A percentile compares a stretch with the other conserved stretches of the same genome.
Conservation (phyloP, 1,284 basidiomycete genomes). For the Tylopilus sp. region DNA sequence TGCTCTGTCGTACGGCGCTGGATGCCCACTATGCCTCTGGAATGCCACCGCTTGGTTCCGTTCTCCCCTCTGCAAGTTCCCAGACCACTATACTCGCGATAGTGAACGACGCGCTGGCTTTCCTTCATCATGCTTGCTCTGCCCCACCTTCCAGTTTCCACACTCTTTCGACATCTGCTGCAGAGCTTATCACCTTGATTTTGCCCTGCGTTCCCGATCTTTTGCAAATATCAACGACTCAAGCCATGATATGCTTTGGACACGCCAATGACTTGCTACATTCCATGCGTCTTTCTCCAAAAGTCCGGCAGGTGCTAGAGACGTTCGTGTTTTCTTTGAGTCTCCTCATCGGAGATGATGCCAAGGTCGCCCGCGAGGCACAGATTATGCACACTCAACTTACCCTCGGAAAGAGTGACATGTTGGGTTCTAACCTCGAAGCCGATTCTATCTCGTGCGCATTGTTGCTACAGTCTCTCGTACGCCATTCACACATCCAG, state of each 20-base stretch:
- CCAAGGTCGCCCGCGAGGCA: conserved; percentile 59
- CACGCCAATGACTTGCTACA: conserved; percentile 56
- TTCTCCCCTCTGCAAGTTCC: conserved; percentile 48
- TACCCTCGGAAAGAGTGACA: conserved; percentile 53
- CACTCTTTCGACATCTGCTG: conserved; percentile 54
- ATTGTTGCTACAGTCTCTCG: conserved; percentile 56
- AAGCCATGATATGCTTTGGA: conserved; percentile 52
- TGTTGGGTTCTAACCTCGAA: conserved; percentile 53
- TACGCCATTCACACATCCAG: conserved; percentile 31
- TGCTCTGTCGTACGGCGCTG: conserved; percentile 60
- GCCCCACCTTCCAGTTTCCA: conserved; percentile 61
- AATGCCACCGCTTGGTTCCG: conserved; percentile 47
- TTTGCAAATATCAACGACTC: conserved; percentile 54
- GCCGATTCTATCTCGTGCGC: conserved; percentile 62
- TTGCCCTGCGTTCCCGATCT: conserved; percentile 57
- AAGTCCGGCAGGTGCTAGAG: conserved; percentile 56
- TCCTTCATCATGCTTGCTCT: conserved; percentile 54
- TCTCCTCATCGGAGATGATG: conserved; percentile 60
- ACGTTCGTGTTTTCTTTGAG: conserved; percentile 55
- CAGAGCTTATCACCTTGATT: conserved; percentile 58
- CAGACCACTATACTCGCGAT: conserved; percentile 47
- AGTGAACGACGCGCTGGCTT: conserved; percentile 55
- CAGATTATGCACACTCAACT: conserved; percentile 68
- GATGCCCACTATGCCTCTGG: conserved; percentile 59
- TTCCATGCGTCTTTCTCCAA: conserved; percentile 45